Evolutionary conservation across 2,329 filamentous ascomycete species (phyloP), one percentile per base, ranked within the genome.

Genomic region (Ambrosiella cleistominuta): DNA sequence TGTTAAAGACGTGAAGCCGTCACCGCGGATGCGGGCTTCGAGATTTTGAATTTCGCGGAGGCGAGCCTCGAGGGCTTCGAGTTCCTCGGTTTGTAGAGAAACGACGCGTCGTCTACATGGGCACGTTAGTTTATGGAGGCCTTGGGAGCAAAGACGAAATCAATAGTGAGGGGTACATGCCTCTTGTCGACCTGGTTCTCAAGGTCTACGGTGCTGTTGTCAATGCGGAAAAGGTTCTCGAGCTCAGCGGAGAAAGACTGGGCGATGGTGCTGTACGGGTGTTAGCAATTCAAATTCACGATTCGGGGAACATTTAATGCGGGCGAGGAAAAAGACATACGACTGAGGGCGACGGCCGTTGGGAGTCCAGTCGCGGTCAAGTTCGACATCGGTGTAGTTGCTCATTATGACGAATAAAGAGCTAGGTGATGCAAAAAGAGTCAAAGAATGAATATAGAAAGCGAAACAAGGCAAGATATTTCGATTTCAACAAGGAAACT

Each of bases 201-300:
- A 40, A 95, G 77, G 62, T 85, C 79, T 66, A 84, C 80, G 60
- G 93, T 68, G 64, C 83, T 84, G 70, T 82, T 85, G 64, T 93
- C 87, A 67, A 96, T 83, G 66, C 86, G 85, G 74, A 96, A 96
- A 64, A 94, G 85, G 68, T 88, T 85, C 74, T 91, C 86, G 61
- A 96, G 76, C 68, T 91, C 87, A 50, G 82, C 76, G 61, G 88
- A 91, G 72, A 96, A 95, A 67, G 85, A 88, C 65, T 82, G 85
- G 57, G 89, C 90, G 70, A 95, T 82, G 61, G 87, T 93, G 63
- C 90, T 95, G 70, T 52, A 62, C 57, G 12, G 40, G 57, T 11
- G 12, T 6, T 27, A 27, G 13, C 1, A 19, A 19, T 11, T 11
- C 8, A 19, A 12, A 2, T 47, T 13, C 19, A 27, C 2, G 17